Evolutionary conservation across 2,329 filamentous ascomycete genomes (phyloP), one percentile per base, ranked within the genome.

Genomic region (Botrytis sinoallii): DNA sequence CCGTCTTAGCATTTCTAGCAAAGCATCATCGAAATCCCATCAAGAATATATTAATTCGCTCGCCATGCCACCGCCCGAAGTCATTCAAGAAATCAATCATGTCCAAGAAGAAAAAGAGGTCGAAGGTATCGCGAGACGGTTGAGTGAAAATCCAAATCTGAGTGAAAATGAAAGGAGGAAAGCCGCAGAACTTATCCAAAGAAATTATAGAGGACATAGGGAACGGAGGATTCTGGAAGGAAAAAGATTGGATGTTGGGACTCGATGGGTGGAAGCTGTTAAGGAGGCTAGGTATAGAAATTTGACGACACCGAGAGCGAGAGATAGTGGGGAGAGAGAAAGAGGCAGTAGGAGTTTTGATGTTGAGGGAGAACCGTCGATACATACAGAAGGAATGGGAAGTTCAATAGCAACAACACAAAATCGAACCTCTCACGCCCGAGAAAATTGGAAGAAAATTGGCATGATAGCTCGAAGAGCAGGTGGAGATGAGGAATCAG

Each of bases 151-250:
- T 66, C 84, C 83, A 16, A 35, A 71, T 7, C 44, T 73, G n/a
- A 69, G 74, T 8, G 82, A 84, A 55, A 84, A 82, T 61, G 84
- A 83, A 66, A 83, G 82, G 73, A 79, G 82, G 40, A 83, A 84
- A 68, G 89, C 89, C 3, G 89, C 88, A 5, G 84, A 83, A 35
- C 79, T 89, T 40, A 91, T 91, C 65, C 89, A 93, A 84, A 89
- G 91, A 77, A 92, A 90, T 40, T 97, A 94, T 81, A 87, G 94
- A 48, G 93, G 93, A 9, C 93, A 97, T 81, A 87, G 92, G 71
- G 87, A 89, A 67, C 87, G 93, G 61, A 85, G 93, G 66, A 90
- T 93, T 81, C 85, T 96, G 78, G 82, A 88, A 59, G 93, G 93
- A 0, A 85, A 91, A 76, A 88, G 88, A 2, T 81, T 97, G 48